Conservation (phyloP, 2,329 filamentous ascomycete species). For the Diaporthe sp. region DNA sequence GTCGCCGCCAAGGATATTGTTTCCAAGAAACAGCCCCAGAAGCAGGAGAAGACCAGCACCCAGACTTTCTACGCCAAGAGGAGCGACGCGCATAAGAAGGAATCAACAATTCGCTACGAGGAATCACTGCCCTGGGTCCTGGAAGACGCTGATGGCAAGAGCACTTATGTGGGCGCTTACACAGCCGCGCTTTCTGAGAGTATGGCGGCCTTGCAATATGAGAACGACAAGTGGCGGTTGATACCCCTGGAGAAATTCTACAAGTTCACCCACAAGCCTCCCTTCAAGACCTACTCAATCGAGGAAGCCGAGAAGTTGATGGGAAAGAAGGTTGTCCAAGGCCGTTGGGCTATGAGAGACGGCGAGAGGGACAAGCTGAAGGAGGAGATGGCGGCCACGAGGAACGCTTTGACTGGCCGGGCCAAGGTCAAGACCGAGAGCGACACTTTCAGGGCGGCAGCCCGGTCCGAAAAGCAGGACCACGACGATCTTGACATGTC, state of each 20-base stretch:
- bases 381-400: slow-evolving; percentile 72
- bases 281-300: slow-evolving; percentile 81
- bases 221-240: slow-evolving; percentile 80
- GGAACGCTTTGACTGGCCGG: slow-evolving; percentile 62
- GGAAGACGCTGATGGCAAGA: slow-evolving; percentile 95
- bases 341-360: slow-evolving; percentile 84
- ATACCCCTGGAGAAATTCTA: slow-evolving; percentile 97
- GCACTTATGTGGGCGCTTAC: slow-evolving; percentile 93
- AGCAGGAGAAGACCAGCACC: slow-evolving; percentile 81
- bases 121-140: slow-evolving; percentile 97
- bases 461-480: slow-evolving; percentile 74
- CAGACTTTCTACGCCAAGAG: slow-evolving; percentile 87
- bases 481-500: slow-evolving; percentile 78
- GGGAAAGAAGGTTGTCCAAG: slow-evolving; percentile 81
- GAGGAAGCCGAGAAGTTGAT: slow-evolving; percentile 89
- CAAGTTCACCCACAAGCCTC: slow-evolving; percentile 83
- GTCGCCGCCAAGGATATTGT: slow-evolving; percentile 69
- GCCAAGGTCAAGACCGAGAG: slow-evolving; percentile 78
- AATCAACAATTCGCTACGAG: slow-evolving; percentile 83
- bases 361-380: slow-evolving; percentile 69
- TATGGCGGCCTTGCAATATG: slow-evolving; percentile 83
- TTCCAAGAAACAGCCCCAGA: slow-evolving; percentile 63
- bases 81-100: slow-evolving; percentile 83
- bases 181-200: slow-evolving; percentile 89
- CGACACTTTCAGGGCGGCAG: slow-evolving; percentile 71